phyloP scores from a whole-genome alignment of 345 rosid genomes.

The Arabidopsis arenosa region DNA sequence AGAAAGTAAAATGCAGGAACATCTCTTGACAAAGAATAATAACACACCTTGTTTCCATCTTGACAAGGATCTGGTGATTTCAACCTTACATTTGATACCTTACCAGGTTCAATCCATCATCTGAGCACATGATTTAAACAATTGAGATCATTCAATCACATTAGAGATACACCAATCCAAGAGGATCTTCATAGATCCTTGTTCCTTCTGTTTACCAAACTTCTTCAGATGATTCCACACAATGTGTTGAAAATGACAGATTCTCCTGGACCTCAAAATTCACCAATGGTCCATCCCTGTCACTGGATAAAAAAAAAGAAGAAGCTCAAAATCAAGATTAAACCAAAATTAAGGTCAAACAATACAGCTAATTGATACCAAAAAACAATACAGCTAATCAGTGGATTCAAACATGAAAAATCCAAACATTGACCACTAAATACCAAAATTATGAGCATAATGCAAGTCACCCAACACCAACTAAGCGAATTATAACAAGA shows the following conservation, averaged over 20 bases:
- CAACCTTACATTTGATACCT: conserved; percentile 37
- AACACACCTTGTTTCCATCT: conserved; percentile 43
- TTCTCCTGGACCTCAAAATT: conserved; percentile 17
- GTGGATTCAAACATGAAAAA: not conserved
- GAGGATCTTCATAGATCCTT: conserved; percentile 12
- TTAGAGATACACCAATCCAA: conserved; percentile 12
- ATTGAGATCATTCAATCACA: conserved; percentile 19
- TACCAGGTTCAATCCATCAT: conserved; percentile 7
- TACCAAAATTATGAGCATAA: conserved; percentile 7
- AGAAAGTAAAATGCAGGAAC: not conserved
- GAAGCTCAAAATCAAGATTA: not conserved
- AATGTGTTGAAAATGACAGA: conserved; percentile 32
- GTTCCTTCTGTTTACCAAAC: not conserved
- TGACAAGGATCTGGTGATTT: conserved; percentile 24
- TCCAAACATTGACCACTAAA: not conserved
- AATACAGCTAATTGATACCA: not conserved
- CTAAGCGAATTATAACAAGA: not conserved
- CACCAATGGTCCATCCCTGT: conserved; percentile 1
- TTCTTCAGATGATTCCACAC: conserved; percentile 14
- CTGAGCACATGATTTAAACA: conserved; percentile 16
- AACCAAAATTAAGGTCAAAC: not conserved
- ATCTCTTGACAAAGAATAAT: not conserved
- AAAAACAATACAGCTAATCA: not conserved
- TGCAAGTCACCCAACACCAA: conserved; percentile 9
- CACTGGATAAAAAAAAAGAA: not conserved